phyloP scores from a whole-genome alignment of 495 filamentous ascomycete genomes.

The Parmelia sp. region DNA sequence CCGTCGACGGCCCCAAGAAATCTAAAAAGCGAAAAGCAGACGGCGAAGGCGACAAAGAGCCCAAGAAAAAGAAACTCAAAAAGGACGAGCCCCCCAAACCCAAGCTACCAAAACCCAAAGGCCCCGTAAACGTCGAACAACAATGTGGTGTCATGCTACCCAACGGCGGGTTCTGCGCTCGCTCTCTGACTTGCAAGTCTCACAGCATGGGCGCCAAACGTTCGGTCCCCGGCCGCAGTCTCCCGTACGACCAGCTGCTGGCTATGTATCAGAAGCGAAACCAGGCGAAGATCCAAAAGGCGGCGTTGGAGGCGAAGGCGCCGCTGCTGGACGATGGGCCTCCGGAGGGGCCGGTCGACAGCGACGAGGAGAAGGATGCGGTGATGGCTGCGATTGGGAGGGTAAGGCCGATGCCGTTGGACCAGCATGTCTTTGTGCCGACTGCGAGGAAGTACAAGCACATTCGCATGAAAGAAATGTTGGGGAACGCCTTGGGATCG shows the following conservation, averaged over 20 bases:
- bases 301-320: slow-evolving; percentile 86
- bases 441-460: slow-evolving; percentile 70
- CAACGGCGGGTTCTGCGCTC: slow-evolving; percentile 79
- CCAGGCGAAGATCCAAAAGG: slow-evolving; percentile 94
- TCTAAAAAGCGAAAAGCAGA: slow-evolving; percentile 94
- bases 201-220: slow-evolving; percentile 96
- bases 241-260: slow-evolving; percentile 92
- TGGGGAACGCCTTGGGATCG: slow-evolving; percentile 63
- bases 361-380: slow-evolving; percentile 82
- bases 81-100: slow-evolving; percentile 89
- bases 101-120: slow-evolving; percentile 83
- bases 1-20: slow-evolving; percentile 55
- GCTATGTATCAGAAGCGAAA: slow-evolving; percentile 98
- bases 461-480: slow-evolving; percentile 82
- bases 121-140: slow-evolving; percentile 92
- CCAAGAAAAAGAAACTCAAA: slow-evolving; percentile 81
- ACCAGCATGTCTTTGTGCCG: slow-evolving; percentile 57
- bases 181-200: slow-evolving; percentile 92
- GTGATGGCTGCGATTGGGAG: slow-evolving; percentile 79
- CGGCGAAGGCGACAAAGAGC: slow-evolving; percentile 59
- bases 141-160: slow-evolving; percentile 90
- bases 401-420: slow-evolving; percentile 67
- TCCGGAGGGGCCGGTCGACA: slow-evolving; percentile 64
- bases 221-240: slow-evolving; percentile 76
- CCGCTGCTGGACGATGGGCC: slow-evolving; percentile 84